These are phyloP conservation scores for Coemansia sp. DNA, from an alignment of 192 early-diverging fungal genomes.

Conservation along the genomic window DNA sequence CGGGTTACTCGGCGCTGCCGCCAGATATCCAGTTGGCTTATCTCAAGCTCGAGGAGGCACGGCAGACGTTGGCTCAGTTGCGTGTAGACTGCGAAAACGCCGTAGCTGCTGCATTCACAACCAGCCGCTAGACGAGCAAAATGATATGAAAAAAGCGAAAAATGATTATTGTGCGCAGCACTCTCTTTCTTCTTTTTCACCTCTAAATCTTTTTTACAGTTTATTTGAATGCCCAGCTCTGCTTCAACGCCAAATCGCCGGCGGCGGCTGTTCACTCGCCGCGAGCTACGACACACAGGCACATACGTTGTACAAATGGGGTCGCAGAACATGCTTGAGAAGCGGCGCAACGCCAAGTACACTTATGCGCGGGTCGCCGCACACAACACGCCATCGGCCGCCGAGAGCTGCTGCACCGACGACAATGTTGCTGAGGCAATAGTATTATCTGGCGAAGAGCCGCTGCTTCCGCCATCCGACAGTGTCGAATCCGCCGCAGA, in stretches of 20 bases:
- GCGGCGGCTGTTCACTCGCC: conserved; percentile 36
- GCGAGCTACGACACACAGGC: conserved; percentile 35
- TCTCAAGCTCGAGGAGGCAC: conserved; percentile 46
- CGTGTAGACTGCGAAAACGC: conserved; percentile 41
- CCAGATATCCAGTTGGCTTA: conserved; percentile 44
- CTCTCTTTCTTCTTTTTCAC: not conserved
- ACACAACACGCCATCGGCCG: not conserved
- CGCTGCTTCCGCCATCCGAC: not conserved
- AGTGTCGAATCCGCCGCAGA: not conserved
- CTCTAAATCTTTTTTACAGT: not conserved
- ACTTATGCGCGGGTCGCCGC: conserved; percentile 12
- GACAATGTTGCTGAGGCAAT: not conserved
- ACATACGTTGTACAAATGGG: conserved; percentile 42
- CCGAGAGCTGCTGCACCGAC: not conserved
- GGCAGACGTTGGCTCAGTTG: conserved; percentile 28
- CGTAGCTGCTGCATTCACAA: conserved; percentile 31
- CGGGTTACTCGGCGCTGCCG: conserved; percentile 39
- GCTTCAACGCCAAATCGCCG: not conserved
- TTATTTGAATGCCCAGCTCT: conserved; percentile 4
- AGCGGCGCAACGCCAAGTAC: conserved; percentile 23
- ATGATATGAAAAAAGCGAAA: not conserved
- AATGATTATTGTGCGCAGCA: not conserved
- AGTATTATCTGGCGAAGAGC: not conserved
- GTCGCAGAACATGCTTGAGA: conserved; percentile 28
- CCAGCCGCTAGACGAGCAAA: not conserved